These are phyloP conservation scores for Zanthoxylum bungeanum DNA, from an alignment of 345 rosid species.

Conservation along the genomic window DNA sequence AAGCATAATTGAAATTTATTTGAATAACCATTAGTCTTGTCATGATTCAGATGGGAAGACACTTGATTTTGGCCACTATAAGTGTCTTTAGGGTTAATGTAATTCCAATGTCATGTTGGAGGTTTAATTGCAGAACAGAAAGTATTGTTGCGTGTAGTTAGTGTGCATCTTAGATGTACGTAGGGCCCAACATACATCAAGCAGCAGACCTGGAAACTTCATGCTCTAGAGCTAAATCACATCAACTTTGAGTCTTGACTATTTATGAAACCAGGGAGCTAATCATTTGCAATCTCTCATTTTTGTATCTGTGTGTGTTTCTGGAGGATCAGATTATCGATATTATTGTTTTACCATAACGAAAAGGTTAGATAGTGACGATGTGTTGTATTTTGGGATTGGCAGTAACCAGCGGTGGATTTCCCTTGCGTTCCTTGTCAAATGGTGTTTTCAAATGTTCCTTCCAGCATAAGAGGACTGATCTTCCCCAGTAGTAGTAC, in stretches of 20 bases:
- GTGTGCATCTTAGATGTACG: background rate
- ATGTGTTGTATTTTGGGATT: background rate
- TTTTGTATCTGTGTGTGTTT: background rate
- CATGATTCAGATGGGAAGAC: background rate
- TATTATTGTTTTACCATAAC: background rate
- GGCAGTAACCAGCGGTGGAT: background rate
- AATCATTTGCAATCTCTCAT: background rate
- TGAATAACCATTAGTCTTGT: background rate
- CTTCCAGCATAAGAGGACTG: background rate
- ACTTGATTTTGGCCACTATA: constrained; percentile 5
- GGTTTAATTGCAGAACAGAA: constrained; percentile 8
- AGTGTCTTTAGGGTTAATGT: background rate
- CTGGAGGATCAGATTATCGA: background rate
- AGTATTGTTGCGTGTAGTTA: background rate
- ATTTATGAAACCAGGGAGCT: background rate
- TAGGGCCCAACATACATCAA: background rate
- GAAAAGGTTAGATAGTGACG: background rate
- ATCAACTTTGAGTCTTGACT: constrained; percentile 5
- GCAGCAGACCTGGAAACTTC: too few relatives aligned
- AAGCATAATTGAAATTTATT: background rate
- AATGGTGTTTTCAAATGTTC: background rate
- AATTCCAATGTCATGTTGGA: background rate
- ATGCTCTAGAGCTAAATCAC: background rate
- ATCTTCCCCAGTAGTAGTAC: background rate
- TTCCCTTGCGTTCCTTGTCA: background rate